Base-by-base conservation (phyloP, 345 rosid genomes). In the Clarkia xantiana region DNA sequence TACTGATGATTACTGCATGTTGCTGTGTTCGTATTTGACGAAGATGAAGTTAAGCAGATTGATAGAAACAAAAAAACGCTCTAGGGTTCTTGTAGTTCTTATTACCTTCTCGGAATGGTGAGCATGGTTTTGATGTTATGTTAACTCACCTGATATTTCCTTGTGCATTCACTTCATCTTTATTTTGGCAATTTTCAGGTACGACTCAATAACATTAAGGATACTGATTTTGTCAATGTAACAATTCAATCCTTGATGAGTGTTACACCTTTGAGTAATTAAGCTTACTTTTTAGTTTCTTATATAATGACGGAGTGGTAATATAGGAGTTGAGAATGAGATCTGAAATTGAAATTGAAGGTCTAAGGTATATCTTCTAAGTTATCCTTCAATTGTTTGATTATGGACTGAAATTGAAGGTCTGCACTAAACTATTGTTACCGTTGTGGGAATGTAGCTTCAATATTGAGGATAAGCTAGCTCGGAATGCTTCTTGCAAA, bases 91-190 rank as follows among this genome's bases (percentile, higher is more conserved):
- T 59, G 99, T 71, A 96, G 99, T 55, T 87, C 99, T 34, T 90
- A 91, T 71, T 87, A 91, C 62, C 94, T 91, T 58, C 99, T 96
- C 0, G 99, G 99, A 74, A 91, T 91, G 96, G 95, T 84, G 60
- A 10, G 52, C 25, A 9, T 46, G 18, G 20, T n/a, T 23, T 13
- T 42, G 36, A 17, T 36, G 16, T 36, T 18, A 18, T 15, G 36
- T 29, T 1, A 29, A 29, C n/a, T n/a, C n/a, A n/a, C n/a, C n/a
- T n/a, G n/a, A 6, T 9, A n/a, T 15, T 11, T 44, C 29, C 22
- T 18, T 14, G 9, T 53, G 36, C 20, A 7, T 19, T 20, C 50
- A 19, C 10, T 20, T 14, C 14, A 13, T 19, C 11, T 40, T 0
- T 19, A 29, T 49, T 58, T 14, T 22, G 19, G 9, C 18, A 13